Base-by-base conservation (phyloP, 2,329 filamentous ascomycete genomes). In the Pseudopithomyces chartarum region DNA sequence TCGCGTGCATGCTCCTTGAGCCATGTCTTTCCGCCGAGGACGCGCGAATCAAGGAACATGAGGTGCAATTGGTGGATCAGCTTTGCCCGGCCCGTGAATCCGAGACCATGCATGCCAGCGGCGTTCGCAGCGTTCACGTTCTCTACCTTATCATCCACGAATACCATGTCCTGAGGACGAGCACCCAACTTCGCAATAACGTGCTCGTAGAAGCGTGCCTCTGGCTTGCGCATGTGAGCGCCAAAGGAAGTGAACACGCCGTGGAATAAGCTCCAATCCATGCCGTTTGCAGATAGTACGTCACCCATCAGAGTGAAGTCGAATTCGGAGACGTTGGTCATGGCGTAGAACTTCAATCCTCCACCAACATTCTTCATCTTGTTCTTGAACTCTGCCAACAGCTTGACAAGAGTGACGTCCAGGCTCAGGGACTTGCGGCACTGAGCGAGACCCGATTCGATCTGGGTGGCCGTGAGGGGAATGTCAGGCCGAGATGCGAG, bases 261-360 rank as follows among this genome's bases (percentile, higher is more conserved):
- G 55, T 77, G 68, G 38, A 78, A 78, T 2, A 76, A 52, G 7
- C 55, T 48, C 73, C 73, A 76, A 43, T 72, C 67, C 3, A 76
- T 51, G 8, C 56, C 49, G 73, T 70, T 75, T 40, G 71, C 66
- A 6, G 52, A 32, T 19, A 71, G 55, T 39, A 62, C 63, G 7
- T 26, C 44, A 34, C 59, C 58, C n/a, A 74, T 62, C 15, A 58
- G 59, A 1, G 56, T 60, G 47, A 64, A 67, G 51, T 75, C 71
- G 20, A 67, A 65, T 51, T 59, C 58, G 4, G 67, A 61, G 34
- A 74, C 56, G 58, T 75, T 76, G 17, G 66, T 73, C 69, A 74
- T 76, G 23, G 68, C 71, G 52, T 67, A 69, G 11, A 75, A 54
- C 22, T 66, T 57, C 23, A 71, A 33, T 17, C 20, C 40, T 10